Evolutionary conservation across 768 basidiomycete species (phyloP), one percentile per base, ranked within the genome.

Genomic region (Naganishia vaughanmartiniae): DNA sequence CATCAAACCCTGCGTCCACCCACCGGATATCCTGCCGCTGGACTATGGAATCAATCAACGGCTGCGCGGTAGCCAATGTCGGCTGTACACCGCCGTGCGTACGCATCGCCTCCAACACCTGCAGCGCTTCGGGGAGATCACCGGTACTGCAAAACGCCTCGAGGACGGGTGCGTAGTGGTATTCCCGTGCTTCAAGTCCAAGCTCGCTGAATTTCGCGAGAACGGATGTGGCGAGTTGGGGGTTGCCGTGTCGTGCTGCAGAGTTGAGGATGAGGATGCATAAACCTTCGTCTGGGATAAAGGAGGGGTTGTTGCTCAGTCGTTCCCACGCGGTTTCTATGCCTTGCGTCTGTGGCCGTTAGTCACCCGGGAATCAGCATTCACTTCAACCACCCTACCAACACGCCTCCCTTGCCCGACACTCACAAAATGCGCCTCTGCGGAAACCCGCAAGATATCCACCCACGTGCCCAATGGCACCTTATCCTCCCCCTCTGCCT

Each of bases 101-200:
- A 30, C 87, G 87, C 86, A 93, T 89, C 66, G 86, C 79, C 24
- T 84, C 78, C 39, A 93, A 81, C 19, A 85, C 83, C 39, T 83
- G 77, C 60, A 93, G 80, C 0, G 90, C 91, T 39, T 90, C 87
- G 63, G 86, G 84, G 53, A 91, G 74, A 53, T 86, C 83, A 0
- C 83, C 83, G 31, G 83, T 84, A 17, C 83, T 85, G 79, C 86
- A 87, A 75, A 89, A 87, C 0, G 91, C 87, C 76, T 92, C 89
- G 34, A 93, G 82, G 26, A 93, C 81, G 2, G 91, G 87, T 0
- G 89, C 87, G 74, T 91, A 87, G 77, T 94, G 92, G 75, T 89
- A 81, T 77, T 93, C 92, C 75, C 84, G 77, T 81, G 86, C 84
- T 55, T 83, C 77, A 17, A 86, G 80, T 19, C 85, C 84, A 10